Evolutionary conservation across 768 basidiomycete genomes (phyloP).

Genomic region (Mrakia frigida): DNA sequence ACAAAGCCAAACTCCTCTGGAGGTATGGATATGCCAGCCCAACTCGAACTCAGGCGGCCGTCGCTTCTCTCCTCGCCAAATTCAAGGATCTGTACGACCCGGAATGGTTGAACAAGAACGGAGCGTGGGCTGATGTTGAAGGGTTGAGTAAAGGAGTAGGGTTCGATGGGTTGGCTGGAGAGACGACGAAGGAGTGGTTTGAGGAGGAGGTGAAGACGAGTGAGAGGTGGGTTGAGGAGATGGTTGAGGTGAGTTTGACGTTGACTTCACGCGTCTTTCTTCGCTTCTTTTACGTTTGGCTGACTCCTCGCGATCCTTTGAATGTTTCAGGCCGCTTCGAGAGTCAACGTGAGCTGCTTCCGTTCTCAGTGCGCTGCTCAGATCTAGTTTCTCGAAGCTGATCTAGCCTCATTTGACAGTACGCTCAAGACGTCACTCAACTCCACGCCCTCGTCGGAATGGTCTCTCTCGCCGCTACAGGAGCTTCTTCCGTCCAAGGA

Average conservation of each 20-base stretch:
- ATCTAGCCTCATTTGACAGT: conserved; percentile 37
- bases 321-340: conserved; percentile 53
- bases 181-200: conserved; percentile 54
- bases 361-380: neutral
- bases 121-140: conserved; percentile 36
- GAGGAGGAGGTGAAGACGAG: conserved; percentile 55
- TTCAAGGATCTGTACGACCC: conserved; percentile 55
- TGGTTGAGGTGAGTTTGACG: conserved; percentile 52
- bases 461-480: conserved; percentile 64
- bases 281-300: no score
- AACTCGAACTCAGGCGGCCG: conserved; percentile 54
- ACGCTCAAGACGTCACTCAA: conserved; percentile 57
- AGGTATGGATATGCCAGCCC: conserved; percentile 68
- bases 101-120: conserved; percentile 33
- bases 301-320: no score
- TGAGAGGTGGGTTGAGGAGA: conserved; percentile 59
- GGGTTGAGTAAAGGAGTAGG: conserved; percentile 37
- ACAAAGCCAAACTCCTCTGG: conserved; percentile 66
- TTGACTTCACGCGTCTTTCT: no score
- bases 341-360: conserved; percentile 73
- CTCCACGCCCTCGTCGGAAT: conserved; percentile 75
- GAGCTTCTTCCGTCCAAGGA: conserved; percentile 62
- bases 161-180: conserved; percentile 46
- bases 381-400: neutral
- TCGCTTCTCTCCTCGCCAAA: conserved; percentile 43